These are phyloP conservation scores for Chlorociboria aeruginascens DNA, from an alignment of 495 filamentous ascomycete species.

Conservation along the genomic window DNA sequence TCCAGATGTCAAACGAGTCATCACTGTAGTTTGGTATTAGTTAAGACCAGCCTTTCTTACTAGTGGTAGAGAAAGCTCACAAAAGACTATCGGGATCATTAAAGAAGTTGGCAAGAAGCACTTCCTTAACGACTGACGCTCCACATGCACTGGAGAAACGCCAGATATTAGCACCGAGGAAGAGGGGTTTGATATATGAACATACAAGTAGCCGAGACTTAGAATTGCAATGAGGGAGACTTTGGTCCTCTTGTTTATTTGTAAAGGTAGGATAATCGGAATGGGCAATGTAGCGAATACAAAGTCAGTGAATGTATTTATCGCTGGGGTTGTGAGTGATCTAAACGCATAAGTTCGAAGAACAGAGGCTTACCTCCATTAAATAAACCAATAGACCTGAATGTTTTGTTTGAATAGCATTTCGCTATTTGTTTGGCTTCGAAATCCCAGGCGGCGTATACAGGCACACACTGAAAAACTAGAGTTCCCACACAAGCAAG, in stretches of 20 bases:
- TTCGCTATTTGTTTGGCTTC: slow-evolving; percentile 7
- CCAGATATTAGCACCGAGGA: neutral
- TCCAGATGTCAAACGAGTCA: neutral
- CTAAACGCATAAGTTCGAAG: neutral
- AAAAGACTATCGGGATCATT: neutral
- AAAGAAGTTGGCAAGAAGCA: slow-evolving; percentile 7
- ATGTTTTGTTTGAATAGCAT: slow-evolving; percentile 23
- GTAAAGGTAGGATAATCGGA: slow-evolving; percentile 31
- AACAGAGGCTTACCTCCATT: slow-evolving; percentile 22
- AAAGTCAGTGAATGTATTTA: slow-evolving; percentile 36
- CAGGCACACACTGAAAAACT: slow-evolving; percentile 24
- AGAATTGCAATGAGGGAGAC: slow-evolving; percentile 32
- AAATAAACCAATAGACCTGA: slow-evolving; percentile 25
- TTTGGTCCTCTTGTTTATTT: slow-evolving; percentile 27
- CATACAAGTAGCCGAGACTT: slow-evolving; percentile 31
- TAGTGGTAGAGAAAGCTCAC: too few species aligned
- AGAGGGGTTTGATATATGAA: neutral
- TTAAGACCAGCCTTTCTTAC: too few species aligned
- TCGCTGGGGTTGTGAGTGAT: slow-evolving; percentile 9
- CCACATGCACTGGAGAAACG: slow-evolving; percentile 5
- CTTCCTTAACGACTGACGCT: slow-evolving; percentile 8
- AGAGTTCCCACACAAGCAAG: slow-evolving; percentile 24
- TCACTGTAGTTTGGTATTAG: neutral
- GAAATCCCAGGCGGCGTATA: slow-evolving; percentile 25
- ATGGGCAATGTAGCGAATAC: slow-evolving; percentile 32